A percentile compares a stretch with the other conserved stretches of the same genome.
Conservation (phyloP, 2,329 filamentous ascomycete species). For the Alternaria consortialis region DNA sequence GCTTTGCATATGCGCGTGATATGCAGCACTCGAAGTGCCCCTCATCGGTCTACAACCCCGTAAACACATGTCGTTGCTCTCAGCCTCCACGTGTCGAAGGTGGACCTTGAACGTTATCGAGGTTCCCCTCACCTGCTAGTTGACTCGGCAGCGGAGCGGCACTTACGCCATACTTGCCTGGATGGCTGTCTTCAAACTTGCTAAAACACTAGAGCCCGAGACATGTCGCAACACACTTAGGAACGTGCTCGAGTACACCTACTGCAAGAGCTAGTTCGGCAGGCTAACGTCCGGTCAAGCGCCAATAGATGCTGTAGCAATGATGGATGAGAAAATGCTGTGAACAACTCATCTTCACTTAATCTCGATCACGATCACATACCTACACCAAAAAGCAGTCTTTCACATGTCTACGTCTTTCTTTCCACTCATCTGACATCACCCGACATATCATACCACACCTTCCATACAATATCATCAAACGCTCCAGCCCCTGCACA, state of each 20-base stretch:
- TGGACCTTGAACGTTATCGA: neutral
- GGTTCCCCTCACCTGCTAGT: neutral
- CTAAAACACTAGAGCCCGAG: constrained; percentile 1
- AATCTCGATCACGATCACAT: neutral
- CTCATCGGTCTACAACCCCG: neutral
- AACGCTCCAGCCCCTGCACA: constrained; percentile 7
- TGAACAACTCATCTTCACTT: neutral
- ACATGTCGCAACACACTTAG: neutral
- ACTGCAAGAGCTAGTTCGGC: neutral
- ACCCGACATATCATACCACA: neutral
- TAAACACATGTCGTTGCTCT: neutral
- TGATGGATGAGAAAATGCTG: neutral
- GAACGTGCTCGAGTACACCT: neutral
- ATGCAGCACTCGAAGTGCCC: neutral
- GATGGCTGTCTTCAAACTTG: neutral
- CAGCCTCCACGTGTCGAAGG: neutral
- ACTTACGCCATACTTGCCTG: constrained; percentile 11
- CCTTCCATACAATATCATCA: constrained; percentile 6
- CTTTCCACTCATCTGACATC: neutral
- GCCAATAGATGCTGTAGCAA: neutral
- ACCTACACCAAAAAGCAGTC: neutral
- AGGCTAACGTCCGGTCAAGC: neutral
- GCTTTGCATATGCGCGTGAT: neutral
- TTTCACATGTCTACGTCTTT: neutral
- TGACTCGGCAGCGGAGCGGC: neutral